phyloP scores from a whole-genome alignment of 371 early-diverging fungal species.

The Saksenaea vasiformis region DNA sequence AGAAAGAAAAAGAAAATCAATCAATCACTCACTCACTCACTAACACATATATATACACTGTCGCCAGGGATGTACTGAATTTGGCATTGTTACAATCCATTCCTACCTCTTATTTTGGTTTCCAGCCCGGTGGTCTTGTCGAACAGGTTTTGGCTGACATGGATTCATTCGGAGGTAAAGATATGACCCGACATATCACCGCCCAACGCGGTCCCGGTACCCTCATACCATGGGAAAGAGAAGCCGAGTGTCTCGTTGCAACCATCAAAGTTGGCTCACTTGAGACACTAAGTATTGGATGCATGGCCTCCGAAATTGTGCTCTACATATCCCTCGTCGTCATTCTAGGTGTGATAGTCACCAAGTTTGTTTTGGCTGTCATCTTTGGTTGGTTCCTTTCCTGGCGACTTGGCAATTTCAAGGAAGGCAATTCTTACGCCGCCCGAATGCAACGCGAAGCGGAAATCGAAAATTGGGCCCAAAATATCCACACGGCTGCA shows the following conservation, averaged over 20 bases:
- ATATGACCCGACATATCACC: slow-evolving; percentile 36
- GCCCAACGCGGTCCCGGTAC: slow-evolving; percentile 16
- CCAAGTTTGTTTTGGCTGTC: slow-evolving; percentile 75
- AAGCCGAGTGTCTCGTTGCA: slow-evolving; percentile 62
- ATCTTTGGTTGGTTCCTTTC: slow-evolving; percentile 76
- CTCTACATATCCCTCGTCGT: slow-evolving; percentile 63
- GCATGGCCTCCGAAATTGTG: slow-evolving; percentile 70
- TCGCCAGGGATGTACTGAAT: slow-evolving; percentile 45
- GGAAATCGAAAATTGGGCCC: slow-evolving; percentile 65
- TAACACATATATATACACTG: too few relatives aligned
- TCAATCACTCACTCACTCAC: too few relatives aligned
- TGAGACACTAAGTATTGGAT: slow-evolving; percentile 71
- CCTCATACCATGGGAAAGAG: slow-evolving; percentile 14
- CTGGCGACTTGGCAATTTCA: slow-evolving; percentile 60
- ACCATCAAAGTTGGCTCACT: slow-evolving; percentile 70
- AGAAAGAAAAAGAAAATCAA: too few relatives aligned
- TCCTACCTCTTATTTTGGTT: slow-evolving; percentile 27
- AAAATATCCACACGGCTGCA: slow-evolving; percentile 38
- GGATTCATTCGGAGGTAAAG: slow-evolving; percentile 29
- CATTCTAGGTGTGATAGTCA: slow-evolving; percentile 61
- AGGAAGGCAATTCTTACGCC: slow-evolving; percentile 48
- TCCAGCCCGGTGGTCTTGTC: slow-evolving; percentile 32
- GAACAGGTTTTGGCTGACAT: slow-evolving; percentile 19
- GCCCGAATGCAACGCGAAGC: slow-evolving; percentile 57
- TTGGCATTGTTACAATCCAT: slow-evolving; percentile 33